Evolutionary conservation across 202 grass and related monocot species (phyloP).

Genomic region (Saccharum hybrid): DNA sequence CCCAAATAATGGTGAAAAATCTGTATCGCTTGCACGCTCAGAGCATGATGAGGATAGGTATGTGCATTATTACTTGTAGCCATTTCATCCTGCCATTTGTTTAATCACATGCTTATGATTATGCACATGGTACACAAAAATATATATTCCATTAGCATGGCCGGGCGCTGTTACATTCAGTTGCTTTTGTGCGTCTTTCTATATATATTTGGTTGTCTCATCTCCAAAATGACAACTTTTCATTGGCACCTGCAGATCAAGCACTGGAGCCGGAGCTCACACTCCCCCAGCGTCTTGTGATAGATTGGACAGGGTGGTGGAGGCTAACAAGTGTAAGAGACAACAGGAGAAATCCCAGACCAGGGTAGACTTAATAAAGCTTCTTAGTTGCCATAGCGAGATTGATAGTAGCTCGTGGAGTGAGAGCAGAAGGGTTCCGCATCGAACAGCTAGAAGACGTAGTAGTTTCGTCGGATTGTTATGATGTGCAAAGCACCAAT

Average conservation of each 20-base stretch:
- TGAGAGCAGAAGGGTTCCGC: conserved; percentile 60
- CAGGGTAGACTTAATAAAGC: conserved; percentile 65
- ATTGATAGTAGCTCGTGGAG: conserved; percentile 56
- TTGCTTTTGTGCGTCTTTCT: background rate
- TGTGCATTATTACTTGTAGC: background rate
- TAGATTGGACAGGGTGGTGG: conserved; percentile 43
- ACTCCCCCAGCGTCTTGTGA: conserved; percentile 49
- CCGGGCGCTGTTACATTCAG: background rate
- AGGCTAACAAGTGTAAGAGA: conserved; percentile 22
- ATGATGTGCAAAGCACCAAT: conserved; percentile 7
- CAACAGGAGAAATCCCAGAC: conserved; percentile 38
- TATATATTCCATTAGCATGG: background rate
- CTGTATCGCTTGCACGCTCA: conserved; percentile 47
- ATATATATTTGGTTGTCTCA: conserved; percentile 2
- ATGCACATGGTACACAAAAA: background rate
- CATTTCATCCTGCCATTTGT: background rate
- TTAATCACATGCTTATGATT: background rate
- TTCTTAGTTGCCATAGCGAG: conserved; percentile 55
- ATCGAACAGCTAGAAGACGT: conserved; percentile 72
- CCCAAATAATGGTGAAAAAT: conserved; percentile 58
- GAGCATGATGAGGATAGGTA: conserved; percentile 58
- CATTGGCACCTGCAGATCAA: conserved; percentile 54
- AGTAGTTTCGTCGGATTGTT: conserved; percentile 46
- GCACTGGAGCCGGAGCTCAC: conserved; percentile 39
- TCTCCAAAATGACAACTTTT: conserved; percentile 15